Evolutionary conservation across 1,284 basidiomycete species (phyloP), one percentile per base, ranked within the genome.

Genomic region (Melanopsichium pennsylvanicum): DNA sequence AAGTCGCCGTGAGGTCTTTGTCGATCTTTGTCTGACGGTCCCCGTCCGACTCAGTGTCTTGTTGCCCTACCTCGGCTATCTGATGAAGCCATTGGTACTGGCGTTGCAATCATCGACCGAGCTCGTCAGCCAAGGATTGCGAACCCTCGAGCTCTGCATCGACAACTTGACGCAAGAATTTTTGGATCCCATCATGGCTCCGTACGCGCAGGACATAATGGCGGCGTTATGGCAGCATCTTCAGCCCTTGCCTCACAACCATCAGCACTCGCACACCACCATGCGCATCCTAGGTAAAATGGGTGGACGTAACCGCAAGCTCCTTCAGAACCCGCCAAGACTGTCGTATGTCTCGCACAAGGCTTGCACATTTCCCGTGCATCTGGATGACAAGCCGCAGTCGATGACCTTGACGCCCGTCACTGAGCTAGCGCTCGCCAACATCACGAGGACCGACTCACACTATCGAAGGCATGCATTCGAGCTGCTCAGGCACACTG

Each of bases 131-230:
- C 96, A 99, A 84, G 96, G 96, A 36, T 84, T 99, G 27, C 88
- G 97, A 5, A 98, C 96, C 0, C 87, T 99, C 57, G 97, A 99
- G 82, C 86, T 99, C n/a, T 98, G 95, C 83, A 97, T 99, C 80
- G 97, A 99, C 84, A 99, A 98, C 78, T 86, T 99, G 21, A 97
- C 94, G 0, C 93, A 94, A 16, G 96, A 98, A 81, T 99, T 98
- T 85, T 86, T 99, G 23, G 96, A 98, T 76, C 97, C 96, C 0
- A 96, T 94, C 2, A 88, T 99, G 78, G 91, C 89, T 62, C 93
- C 92, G 11, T 79, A 80, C 54, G 67, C 72, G 21, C 67, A 93
- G 38, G 94, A 98, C 69, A 86, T 99, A 59, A 97, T 96, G 92
- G 90, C 90, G 62, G 95, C 94, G 0, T 85, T 81, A 22, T 79